Evolutionary conservation across 2,329 filamentous ascomycete genomes (phyloP), one percentile per base, ranked within the genome.

Genomic region (Ophiocordyceps camponoti-floridani): DNA sequence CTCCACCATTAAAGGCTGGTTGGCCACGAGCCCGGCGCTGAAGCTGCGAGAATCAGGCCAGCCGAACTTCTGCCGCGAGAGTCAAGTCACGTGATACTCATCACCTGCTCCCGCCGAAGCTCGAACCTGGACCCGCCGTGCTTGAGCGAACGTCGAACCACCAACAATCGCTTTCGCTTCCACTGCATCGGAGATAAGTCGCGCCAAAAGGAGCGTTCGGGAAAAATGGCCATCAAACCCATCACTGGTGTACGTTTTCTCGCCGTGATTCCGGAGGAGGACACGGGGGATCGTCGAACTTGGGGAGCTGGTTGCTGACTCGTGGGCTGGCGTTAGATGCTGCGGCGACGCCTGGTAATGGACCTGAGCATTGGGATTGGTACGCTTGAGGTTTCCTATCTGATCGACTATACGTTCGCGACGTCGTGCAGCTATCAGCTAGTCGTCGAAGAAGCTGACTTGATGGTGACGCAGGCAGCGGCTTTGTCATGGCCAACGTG

Each of bases 281-380:
- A 35, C 41, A 33, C 40, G 40, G 33, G 41, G 14, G 12, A 19
- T 27, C 14, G 28, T 38, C 10, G 11, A n/a, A 12, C 14, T n/a
- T 19, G 23, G 19, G 4, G n/a, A 26, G 11, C 19, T 38, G 5
- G 19, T 23, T 43, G 43, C 43, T 33, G 40, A 41, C 46, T 42
- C 56, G 51, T 46, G 48, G 53, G 57, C 63, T 62, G 43, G 43
- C 43, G 40, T 45, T 53, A 77, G 73, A 77, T 77, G 69, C 69
- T 77, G 61, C 71, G 72, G 62, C 67, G 72, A 60, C 65, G 66
- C 59, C 70, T 77, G 58, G 65, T 77, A 56, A 58, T 69, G 51
- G 73, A 77, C 57, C 64, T 77, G 48, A 56, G 63, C 47, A 67
- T 77, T 56, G 70, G 64, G 50, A 64, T 77, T 47, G 71, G 73